Evolutionary conservation across 2,329 filamentous ascomycete genomes (phyloP).

Genomic region (Coniochaeta sp.): DNA sequence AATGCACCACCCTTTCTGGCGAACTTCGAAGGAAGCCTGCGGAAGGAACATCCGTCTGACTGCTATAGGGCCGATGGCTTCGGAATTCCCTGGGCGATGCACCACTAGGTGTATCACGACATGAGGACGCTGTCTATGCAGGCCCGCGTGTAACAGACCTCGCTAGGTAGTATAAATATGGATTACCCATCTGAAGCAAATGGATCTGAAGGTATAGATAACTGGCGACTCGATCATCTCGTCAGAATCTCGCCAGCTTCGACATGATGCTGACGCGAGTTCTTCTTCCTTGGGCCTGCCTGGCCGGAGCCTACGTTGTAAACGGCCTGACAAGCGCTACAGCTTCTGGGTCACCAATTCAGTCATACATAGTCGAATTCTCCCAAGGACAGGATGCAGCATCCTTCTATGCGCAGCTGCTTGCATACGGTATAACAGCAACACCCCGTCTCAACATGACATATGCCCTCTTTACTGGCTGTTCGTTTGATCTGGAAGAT

Average conservation of each 20-base stretch:
- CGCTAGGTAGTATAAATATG: neutral
- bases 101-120: neutral
- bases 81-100: neutral
- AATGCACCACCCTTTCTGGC: neutral
- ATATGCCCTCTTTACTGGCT: conserved; percentile 7
- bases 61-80: neutral
- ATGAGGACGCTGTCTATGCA: neutral
- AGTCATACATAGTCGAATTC: conserved; percentile 1
- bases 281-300: neutral
- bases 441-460: conserved; percentile 8
- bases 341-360: neutral
- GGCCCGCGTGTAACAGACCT: neutral
- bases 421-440: conserved; percentile 7
- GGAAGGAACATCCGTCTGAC: neutral
- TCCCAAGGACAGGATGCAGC: conserved; percentile 7
- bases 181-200: neutral
- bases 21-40: neutral
- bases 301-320: neutral
- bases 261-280: neutral
- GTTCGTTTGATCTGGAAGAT: conserved; percentile 5
- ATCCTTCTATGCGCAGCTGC: conserved; percentile 12
- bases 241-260: neutral
- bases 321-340: neutral
- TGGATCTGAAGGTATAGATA: neutral
- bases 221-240: neutral